These are phyloP conservation scores for Pisolithus thermaeus DNA, from an alignment of 1,284 basidiomycete species.

Conservation along the genomic window DNA sequence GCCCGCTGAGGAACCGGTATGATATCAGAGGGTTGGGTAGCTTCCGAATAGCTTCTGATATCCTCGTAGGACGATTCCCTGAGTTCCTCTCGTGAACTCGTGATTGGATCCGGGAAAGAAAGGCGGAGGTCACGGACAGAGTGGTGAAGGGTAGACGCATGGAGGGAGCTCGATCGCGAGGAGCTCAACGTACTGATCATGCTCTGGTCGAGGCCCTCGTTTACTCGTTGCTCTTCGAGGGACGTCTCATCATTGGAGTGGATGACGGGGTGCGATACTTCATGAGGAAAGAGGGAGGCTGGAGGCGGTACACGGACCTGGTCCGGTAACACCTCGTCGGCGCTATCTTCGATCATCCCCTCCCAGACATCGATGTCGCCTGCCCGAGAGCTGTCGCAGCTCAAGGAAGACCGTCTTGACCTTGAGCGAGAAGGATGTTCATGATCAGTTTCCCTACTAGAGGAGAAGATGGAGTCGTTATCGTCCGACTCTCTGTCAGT, in stretches of 20 bases:
- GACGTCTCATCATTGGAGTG: conserved; percentile 23
- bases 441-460: conserved; percentile 49
- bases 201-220: conserved; percentile 70
- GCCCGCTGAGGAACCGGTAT: conserved; percentile 7
- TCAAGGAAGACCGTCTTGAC: conserved; percentile 62
- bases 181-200: conserved; percentile 69
- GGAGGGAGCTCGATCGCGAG: conserved; percentile 57
- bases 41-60: conserved; percentile 12
- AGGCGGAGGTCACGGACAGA: conserved; percentile 65
- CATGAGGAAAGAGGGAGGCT: conserved; percentile 25
- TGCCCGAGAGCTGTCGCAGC: conserved; percentile 56
- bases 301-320: conserved; percentile 24
- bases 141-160: conserved; percentile 47
- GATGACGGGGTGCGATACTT: conserved; percentile 20
- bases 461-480: conserved; percentile 54
- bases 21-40: conserved; percentile 8
- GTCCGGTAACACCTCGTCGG: conserved; percentile 38
- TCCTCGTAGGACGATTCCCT: conserved; percentile 27
- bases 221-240: conserved; percentile 58
- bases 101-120: conserved; percentile 73
- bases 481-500: conserved; percentile 59
- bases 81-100: conserved; percentile 47
- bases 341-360: conserved; percentile 57
- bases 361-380: conserved; percentile 70
- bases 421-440: conserved; percentile 46